phyloP scores from a whole-genome alignment of 1,284 basidiomycete species.

The Sanghuangporus baumii region DNA sequence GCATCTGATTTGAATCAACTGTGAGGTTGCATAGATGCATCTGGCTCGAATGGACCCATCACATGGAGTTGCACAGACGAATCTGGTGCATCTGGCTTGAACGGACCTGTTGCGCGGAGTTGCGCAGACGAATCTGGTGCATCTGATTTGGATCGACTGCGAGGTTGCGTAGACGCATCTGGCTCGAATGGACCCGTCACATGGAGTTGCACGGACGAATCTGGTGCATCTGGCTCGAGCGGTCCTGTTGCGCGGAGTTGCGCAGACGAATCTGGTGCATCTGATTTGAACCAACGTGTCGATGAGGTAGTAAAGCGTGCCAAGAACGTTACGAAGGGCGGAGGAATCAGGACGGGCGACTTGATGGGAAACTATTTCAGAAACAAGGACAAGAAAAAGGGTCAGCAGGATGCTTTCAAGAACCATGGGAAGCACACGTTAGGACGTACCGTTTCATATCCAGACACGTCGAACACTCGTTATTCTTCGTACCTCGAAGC shows the following conservation, averaged over 20 bases:
- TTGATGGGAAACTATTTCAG: slow-evolving; percentile 29
- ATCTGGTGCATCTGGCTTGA: too few species aligned
- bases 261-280: too few species aligned
- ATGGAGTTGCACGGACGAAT: too few species aligned
- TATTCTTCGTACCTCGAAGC: slow-evolving; percentile 1
- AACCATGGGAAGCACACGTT: slow-evolving; percentile 19
- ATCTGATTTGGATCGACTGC: background rate
- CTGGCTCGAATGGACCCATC: too few species aligned
- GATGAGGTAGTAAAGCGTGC: slow-evolving; percentile 21
- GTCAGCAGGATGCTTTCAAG: slow-evolving; percentile 21
- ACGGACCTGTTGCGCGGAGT: too few species aligned
- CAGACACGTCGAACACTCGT: background rate
- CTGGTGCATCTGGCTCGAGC: too few species aligned
- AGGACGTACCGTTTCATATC: slow-evolving; percentile 10
- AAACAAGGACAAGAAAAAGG: slow-evolving; percentile 31
- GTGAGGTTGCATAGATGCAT: background rate
- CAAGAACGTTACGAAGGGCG: slow-evolving; percentile 21
- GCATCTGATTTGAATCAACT: background rate
- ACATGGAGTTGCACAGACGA: too few species aligned
- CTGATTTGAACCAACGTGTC: background rate
- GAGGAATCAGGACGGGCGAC: slow-evolving; percentile 27
- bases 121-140: too few species aligned
- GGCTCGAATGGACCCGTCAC: too few species aligned
- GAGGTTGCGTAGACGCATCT: background rate
- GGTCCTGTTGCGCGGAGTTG: too few species aligned